phyloP scores from a whole-genome alignment of 768 basidiomycete genomes.

The Mycena floridula region DNA sequence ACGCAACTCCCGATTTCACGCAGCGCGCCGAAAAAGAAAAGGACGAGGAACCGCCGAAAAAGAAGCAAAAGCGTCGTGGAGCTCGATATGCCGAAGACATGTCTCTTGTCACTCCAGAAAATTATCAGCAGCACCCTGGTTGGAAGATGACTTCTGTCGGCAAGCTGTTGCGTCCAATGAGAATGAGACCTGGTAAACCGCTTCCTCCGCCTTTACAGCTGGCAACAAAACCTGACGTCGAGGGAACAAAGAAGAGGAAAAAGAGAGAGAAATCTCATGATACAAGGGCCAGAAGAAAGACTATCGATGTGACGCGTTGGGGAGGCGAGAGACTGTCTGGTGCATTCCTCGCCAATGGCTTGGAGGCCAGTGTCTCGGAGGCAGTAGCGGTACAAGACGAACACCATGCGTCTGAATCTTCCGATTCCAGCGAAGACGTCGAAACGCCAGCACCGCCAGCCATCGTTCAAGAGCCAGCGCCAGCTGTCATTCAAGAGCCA shows the following conservation, averaged over 20 bases:
- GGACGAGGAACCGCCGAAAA: no score
- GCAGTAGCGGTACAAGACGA: conserved; percentile 1
- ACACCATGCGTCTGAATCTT: no score
- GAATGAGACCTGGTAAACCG: conserved; percentile 66
- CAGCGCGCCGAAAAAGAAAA: conserved; percentile 47
- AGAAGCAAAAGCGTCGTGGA: no score
- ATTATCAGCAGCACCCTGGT: conserved; percentile 42
- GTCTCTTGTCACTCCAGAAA: conserved; percentile 55
- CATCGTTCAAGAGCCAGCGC: no score
- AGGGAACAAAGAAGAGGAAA: conserved; percentile 33
- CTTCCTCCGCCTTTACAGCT: conserved; percentile 31
- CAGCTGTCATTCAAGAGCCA: no score
- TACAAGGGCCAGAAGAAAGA: conserved; percentile 50
- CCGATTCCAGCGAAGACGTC: no score
- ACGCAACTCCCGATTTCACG: conserved; percentile 71
- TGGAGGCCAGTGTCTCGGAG: conserved; percentile 10
- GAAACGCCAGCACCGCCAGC: no score
- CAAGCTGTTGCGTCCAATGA: conserved; percentile 56
- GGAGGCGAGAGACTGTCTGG: conserved; percentile 56
- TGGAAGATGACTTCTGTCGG: conserved; percentile 71
- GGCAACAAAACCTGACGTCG: conserved; percentile 9
- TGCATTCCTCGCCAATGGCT: conserved; percentile 60
- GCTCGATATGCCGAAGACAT: conserved; percentile 55
- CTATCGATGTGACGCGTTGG: conserved; percentile 71
- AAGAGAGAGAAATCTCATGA: conserved; percentile 44